Conservation (phyloP, 208 protist species). For the Trypanosoma platydactyli region DNA sequence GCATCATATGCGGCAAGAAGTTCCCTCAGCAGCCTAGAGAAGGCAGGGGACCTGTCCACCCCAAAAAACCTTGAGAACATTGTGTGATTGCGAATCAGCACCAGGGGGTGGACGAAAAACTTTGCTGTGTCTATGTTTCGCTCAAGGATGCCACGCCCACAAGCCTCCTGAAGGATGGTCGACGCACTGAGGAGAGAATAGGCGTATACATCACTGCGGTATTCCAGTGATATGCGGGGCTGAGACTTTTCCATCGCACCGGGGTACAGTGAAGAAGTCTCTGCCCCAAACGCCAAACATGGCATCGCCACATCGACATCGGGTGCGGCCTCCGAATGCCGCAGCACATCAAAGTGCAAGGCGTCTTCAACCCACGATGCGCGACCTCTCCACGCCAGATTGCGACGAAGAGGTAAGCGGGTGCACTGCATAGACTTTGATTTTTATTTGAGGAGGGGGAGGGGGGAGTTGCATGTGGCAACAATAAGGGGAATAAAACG, state of each 20-base stretch:
- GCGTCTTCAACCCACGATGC: neutral
- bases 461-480: no score
- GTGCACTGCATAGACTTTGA: no score
- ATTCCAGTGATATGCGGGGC: slow-evolving; percentile 15
- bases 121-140: neutral
- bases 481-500: no score
- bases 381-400: neutral
- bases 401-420: neutral
- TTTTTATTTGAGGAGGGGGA: no score
- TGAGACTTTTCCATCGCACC: slow-evolving; percentile 5
- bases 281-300: slow-evolving; percentile 9
- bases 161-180: slow-evolving; percentile 6
- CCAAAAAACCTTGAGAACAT: slow-evolving; percentile 27
- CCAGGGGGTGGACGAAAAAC: slow-evolving; percentile 25
- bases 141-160: slow-evolving; percentile 4
- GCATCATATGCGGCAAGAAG: slow-evolving; percentile 20
- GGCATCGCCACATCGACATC: neutral
- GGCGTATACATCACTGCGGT: slow-evolving; percentile 22
- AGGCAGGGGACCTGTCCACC: slow-evolving; percentile 2
- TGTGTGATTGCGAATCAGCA: slow-evolving; percentile 14
- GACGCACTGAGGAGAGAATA: slow-evolving; percentile 19
- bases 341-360: neutral
- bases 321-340: neutral
- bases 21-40: slow-evolving; percentile 14
- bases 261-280: neutral